Evolutionary conservation across 371 early-diverging fungal species (phyloP), one percentile per base, ranked within the genome.

Genomic region (Fennellomyces sp.): DNA sequence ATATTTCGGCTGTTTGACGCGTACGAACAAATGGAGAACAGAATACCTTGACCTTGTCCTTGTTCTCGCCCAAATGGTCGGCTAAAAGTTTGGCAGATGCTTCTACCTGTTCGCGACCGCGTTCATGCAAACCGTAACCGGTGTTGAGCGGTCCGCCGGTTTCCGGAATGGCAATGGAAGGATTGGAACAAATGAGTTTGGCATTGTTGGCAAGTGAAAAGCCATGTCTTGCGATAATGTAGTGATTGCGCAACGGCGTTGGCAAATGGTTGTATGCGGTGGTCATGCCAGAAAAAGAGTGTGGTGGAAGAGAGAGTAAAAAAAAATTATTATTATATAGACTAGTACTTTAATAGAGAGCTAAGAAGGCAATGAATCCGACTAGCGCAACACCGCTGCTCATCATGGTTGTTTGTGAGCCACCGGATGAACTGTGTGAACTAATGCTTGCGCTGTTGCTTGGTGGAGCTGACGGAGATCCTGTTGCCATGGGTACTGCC

Each of bases 11-110:
- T 0, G 81, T 81, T 52, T 78, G 68, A 0, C 63, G 60, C 8
- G 81, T 78, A 56, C 81, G 66, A 21, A 72, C 59, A 48, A 81
- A 81, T 13, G 81, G 81, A 15, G 78, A 78, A 53, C 76, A 78
- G 45, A 71, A 78, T 17, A 81, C 8, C 56, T 54, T 35, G 27
- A 35, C 52, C n/a, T 66, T 28, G 12, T 69, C 64, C 13, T 64
- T 58, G 27, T 63, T 60, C 10, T 38, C 27, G 41, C 63, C 69
- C 10, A 77, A 58, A 38, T 75, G 70, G 7, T 72, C 54, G 28
- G 71, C 70, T 1, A 81, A 52, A 15, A 55, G 52, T 15, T 61
- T 52, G 5, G 76, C 81, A 19, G 75, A 65, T 70, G 68, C 66
- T 47, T 67, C 70, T 17, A 81, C 81, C 58, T 81, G 81, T 23